Evolutionary conservation across 2,329 filamentous ascomycete species (phyloP).

Genomic region (Diaporthe nobilis): DNA sequence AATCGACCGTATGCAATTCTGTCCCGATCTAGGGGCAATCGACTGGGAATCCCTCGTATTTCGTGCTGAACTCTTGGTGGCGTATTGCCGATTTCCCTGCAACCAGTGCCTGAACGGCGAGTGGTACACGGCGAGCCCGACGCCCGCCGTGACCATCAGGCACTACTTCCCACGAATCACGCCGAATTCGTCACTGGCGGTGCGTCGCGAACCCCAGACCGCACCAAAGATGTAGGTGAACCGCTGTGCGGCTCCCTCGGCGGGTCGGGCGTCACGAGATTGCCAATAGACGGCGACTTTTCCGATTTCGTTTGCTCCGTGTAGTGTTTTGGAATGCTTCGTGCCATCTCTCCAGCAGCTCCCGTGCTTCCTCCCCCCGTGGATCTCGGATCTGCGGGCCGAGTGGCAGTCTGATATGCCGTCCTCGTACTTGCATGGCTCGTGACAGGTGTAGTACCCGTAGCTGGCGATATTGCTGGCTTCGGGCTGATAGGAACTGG

Average conservation of each 20-base stretch:
- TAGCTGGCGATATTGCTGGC: slow-evolving; percentile 27
- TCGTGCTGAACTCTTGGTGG: background rate
- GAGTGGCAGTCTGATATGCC: slow-evolving; percentile 13
- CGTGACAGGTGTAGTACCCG: slow-evolving; percentile 3
- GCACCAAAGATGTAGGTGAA: slow-evolving; percentile 18
- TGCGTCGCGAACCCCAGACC: slow-evolving; percentile 30
- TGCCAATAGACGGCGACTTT: slow-evolving; percentile 43
- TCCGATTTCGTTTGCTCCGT: slow-evolving; percentile 36
- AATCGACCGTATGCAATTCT: background rate
- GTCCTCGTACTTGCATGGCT: slow-evolving; percentile 17
- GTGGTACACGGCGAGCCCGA: no score
- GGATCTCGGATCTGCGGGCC: slow-evolving; percentile 32
- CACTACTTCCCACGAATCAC: background rate
- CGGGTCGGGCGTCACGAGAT: slow-evolving; percentile 41
- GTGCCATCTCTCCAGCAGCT: slow-evolving; percentile 22
- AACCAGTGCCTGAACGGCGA: background rate
- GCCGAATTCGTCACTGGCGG: slow-evolving; percentile 40
- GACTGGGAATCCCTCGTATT: background rate
- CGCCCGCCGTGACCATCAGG: background rate
- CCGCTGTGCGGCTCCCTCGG: slow-evolving; percentile 29
- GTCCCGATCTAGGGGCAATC: background rate
- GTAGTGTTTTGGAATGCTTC: slow-evolving; percentile 22
- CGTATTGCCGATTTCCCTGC: background rate
- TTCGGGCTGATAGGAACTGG: slow-evolving; percentile 45
- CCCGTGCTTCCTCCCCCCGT: slow-evolving; percentile 20